Conservation (phyloP, 148 eudicot genomes). For the Selenicereus undatus region DNA sequence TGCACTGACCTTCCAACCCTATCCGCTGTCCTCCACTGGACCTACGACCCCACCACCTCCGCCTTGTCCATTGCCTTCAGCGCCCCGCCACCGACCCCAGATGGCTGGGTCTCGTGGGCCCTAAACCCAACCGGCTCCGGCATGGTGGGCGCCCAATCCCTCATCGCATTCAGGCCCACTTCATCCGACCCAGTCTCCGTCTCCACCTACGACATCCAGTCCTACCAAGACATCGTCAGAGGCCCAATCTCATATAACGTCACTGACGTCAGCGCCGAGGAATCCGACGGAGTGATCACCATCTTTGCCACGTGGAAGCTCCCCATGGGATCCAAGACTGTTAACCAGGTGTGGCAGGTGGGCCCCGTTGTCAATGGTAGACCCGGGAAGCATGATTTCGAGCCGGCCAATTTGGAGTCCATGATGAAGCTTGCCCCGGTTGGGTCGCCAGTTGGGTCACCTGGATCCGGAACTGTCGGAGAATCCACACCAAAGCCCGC, state of each 20-base stretch:
- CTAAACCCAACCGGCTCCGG: conserved; percentile 25
- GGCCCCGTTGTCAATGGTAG: conserved; percentile 26
- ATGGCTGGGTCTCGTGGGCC: conserved; percentile 61
- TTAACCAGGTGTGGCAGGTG: conserved; percentile 43
- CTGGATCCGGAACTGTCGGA: background rate
- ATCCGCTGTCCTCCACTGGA: conserved; percentile 48
- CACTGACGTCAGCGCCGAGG: conserved; percentile 14
- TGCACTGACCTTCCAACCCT: conserved; percentile 55
- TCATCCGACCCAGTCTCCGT: conserved; percentile 5
- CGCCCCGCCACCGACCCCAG: conserved; percentile 42
- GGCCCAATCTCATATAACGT: conserved; percentile 35
- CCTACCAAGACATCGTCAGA: conserved; percentile 13
- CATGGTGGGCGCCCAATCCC: conserved; percentile 31
- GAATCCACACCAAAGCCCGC: background rate
- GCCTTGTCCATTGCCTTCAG: conserved; percentile 44
- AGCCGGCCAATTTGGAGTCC: conserved; percentile 13
- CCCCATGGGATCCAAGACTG: conserved; percentile 5
- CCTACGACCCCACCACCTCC: conserved; percentile 36
- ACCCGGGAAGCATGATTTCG: conserved; percentile 20
- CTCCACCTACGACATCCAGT: conserved; percentile 18
- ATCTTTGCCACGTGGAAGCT: conserved; percentile 34
- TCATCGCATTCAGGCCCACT: conserved; percentile 24
- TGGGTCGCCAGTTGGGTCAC: conserved; percentile 5
- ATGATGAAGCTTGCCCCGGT: conserved; percentile 2
- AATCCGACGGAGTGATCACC: conserved; percentile 17